Evolutionary conservation across 2,329 filamentous ascomycete species (phyloP), one percentile per base, ranked within the genome.

Genomic region (Colletotrichum horii): DNA sequence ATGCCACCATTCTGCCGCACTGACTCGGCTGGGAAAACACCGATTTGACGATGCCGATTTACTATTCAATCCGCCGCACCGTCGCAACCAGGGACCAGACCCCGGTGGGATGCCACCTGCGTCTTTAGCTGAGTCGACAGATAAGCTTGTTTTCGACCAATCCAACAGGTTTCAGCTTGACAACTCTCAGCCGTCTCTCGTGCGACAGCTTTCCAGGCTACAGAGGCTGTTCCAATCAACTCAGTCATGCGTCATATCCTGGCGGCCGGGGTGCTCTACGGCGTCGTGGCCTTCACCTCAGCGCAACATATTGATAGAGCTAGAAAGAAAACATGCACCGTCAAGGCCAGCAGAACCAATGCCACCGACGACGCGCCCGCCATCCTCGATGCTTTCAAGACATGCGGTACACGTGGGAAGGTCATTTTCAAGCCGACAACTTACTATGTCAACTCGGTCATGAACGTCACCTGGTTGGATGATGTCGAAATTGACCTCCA

Each of bases 361-460:
- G 79, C 78, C 2, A 78, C 77, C 19, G 83, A 85, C 64, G 82
- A 84, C 60, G 81, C 80, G 4, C 80, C 79, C 1, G 77, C 78
- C 19, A 83, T 85, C 30, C 76, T 80, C 43, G 65, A 81, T 8
- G 82, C 83, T 2, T 81, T 85, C 69, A 82, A 80, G 48, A 48
- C 77, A 4, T 84, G 83, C 66, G 79, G 79, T 8, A 69, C 61
- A 14, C 79, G 79, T 24, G 78, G 80, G 14, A 76, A 82, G 30
- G 78, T 84, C 14, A 80, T 83, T 43, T 78, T 85, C 38, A 79
- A 82, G 6, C 81, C 82, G 12, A 78, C 79, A 3, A 78, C 76
- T 19, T 85, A 85, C 79, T 78, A 82, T 65, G 82, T 85, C 73
- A 77, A 78, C 43, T 78, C 78, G 4, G 71, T 34, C 15, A 19